These are phyloP conservation scores for Pezicula radicicola DNA, from an alignment of 2,329 filamentous ascomycete genomes.

Conservation along the genomic window DNA sequence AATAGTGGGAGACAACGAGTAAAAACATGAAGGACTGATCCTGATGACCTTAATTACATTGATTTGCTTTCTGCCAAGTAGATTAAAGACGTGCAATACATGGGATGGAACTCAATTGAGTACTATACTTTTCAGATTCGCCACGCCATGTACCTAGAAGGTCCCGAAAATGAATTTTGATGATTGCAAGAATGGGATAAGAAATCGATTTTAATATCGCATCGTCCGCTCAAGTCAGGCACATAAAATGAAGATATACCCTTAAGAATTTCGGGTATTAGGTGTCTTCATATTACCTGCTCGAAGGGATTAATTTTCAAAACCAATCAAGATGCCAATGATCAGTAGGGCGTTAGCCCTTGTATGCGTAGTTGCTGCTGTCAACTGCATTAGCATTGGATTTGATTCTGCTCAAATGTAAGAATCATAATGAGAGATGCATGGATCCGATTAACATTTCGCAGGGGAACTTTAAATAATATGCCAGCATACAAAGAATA, in stretches of 20 bases:
- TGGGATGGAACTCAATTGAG: neutral
- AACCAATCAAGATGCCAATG: neutral
- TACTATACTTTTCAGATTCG: neutral
- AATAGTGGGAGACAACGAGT: neutral
- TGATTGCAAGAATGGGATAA: neutral
- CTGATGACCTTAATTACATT: too few relatives aligned
- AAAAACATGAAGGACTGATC: neutral
- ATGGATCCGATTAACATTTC: neutral
- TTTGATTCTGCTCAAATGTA: neutral
- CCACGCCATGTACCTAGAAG: neutral
- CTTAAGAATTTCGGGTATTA: neutral
- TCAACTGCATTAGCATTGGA: neutral
- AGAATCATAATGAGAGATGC: neutral
- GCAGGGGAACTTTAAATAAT: neutral
- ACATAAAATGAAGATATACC: neutral
- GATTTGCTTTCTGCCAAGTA: neutral
- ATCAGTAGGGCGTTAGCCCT: neutral
- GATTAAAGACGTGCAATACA: neutral
- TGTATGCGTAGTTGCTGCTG: neutral
- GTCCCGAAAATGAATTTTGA: neutral
- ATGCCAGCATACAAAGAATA: conserved; percentile 25
- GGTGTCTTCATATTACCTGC: neutral
- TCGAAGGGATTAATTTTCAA: neutral
- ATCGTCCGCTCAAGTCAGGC: neutral
- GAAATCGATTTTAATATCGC: neutral